Percentiles rank a stretch among this genome's conserved stretches.
phyloP scores from a whole-genome alignment of 768 basidiomycete genomes.

The Crepidotus variabilis region DNA sequence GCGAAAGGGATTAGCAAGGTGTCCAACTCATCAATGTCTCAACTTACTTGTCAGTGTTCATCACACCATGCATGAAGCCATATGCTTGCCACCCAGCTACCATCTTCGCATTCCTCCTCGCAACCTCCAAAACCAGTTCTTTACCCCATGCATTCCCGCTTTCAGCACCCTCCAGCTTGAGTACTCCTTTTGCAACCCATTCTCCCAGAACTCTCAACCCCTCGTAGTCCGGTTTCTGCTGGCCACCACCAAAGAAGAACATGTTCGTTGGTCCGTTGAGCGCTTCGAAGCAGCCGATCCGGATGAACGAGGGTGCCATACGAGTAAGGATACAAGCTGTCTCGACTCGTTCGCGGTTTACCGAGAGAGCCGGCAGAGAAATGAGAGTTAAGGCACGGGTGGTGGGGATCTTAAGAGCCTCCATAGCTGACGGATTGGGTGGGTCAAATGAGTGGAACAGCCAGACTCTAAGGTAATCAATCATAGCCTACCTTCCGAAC shows the following conservation, averaged over 20 bases:
- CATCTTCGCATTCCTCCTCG: conserved; percentile 85
- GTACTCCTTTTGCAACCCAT: conserved; percentile 65
- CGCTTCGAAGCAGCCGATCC: conserved; percentile 89
- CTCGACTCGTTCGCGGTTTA: conserved; percentile 72
- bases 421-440: conserved; percentile 32
- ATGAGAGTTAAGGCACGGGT: conserved; percentile 84
- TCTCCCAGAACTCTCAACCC: conserved; percentile 70
- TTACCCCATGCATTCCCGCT: conserved; percentile 63
- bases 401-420: conserved; percentile 84
- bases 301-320: conserved; percentile 85
- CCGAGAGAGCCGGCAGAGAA: conserved; percentile 67
- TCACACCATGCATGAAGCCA: conserved; percentile 94
- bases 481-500: conserved; percentile 68
- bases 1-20: conserved; percentile 8
- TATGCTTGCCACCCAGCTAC: conserved; percentile 95
- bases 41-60: conserved; percentile 91
- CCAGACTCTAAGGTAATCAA: neutral
- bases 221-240: conserved; percentile 73
- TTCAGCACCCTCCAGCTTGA: conserved; percentile 40
- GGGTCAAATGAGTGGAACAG: neutral
- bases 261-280: conserved; percentile 63
- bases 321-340: conserved; percentile 74
- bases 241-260: conserved; percentile 75
- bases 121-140: conserved; percentile 71
- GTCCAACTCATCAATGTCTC: neutral